phyloP scores from a whole-genome alignment of 306 rosid genomes.

The Comarum palustre region DNA sequence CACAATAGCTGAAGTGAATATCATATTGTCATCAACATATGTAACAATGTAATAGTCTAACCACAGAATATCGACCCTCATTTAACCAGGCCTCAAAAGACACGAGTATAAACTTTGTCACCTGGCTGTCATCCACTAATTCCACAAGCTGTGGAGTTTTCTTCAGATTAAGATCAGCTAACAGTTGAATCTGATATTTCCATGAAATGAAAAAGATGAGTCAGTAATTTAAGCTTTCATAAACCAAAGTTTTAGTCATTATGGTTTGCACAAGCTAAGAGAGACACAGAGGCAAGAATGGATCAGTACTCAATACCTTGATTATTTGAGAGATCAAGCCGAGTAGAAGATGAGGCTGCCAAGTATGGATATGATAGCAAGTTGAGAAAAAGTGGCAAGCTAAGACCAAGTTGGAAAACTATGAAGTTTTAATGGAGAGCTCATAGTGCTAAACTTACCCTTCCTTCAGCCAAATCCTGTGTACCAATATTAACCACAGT shows the following conservation, averaged over 20 bases:
- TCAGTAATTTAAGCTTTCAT: slow-evolving; percentile 14
- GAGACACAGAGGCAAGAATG: slow-evolving; percentile 9
- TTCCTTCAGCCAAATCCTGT: slow-evolving; percentile 85
- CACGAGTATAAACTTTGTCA: slow-evolving; percentile 24
- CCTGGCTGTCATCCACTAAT: slow-evolving; percentile 92
- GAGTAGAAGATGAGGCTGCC: slow-evolving; percentile 85
- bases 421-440: slow-evolving; percentile 16
- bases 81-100: slow-evolving; percentile 14
- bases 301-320: slow-evolving; percentile 55
- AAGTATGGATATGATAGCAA: slow-evolving; percentile 24
- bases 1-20: slow-evolving; percentile 18
- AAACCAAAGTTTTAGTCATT: slow-evolving; percentile 11
- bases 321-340: slow-evolving; percentile 95
- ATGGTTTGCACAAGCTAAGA: slow-evolving; percentile 15
- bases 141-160: slow-evolving; percentile 98
- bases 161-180: slow-evolving; percentile 96
- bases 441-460: slow-evolving; percentile 56
- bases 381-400: slow-evolving; percentile 22
- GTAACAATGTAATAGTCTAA: neutral
- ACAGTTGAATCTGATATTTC: slow-evolving; percentile 72
- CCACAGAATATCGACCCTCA: slow-evolving; percentile 19
- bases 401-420: neutral
- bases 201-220: slow-evolving; percentile 33
- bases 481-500: slow-evolving; percentile 98
- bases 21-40: neutral